These are phyloP conservation scores for Alternaria alternata DNA, from an alignment of 2,329 filamentous ascomycete species.

Conservation along the genomic window DNA sequence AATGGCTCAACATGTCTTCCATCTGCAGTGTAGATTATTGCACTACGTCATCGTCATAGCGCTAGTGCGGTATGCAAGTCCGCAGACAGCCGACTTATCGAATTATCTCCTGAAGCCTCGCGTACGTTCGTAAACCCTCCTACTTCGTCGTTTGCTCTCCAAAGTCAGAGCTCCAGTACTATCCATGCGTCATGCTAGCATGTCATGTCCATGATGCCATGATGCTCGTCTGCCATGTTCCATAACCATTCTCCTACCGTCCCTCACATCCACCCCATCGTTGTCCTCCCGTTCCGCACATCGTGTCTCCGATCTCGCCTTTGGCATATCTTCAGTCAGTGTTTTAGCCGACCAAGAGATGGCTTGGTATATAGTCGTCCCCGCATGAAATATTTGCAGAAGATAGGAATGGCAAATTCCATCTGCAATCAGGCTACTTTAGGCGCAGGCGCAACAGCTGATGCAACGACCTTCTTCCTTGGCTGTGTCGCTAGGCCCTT, in stretches of 20 bases:
- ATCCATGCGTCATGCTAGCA: too few species aligned
- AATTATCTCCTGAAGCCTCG: too few species aligned
- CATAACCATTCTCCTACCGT: too few species aligned
- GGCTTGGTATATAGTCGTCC: conserved; percentile 3
- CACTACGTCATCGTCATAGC: conserved; percentile 25
- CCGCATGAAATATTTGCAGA: not conserved
- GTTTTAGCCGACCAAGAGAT: conserved; percentile 1
- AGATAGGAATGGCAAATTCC: conserved; percentile 20
- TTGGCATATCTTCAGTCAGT: not conserved
- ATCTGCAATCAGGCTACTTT: conserved; percentile 32
- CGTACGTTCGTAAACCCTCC: not conserved
- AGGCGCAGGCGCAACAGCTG: conserved; percentile 11
- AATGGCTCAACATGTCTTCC: not conserved
- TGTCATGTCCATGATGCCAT: not conserved
- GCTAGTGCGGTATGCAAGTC: conserved; percentile 2
- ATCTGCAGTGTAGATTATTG: conserved; percentile 1
- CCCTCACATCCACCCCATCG: not conserved
- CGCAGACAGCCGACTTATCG: not conserved
- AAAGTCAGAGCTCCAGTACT: too few species aligned
- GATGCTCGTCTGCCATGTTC: too few species aligned
- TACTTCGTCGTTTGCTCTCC: not conserved
- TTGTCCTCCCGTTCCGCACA: not conserved
- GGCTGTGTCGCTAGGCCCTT: conserved; percentile 49
- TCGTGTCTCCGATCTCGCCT: not conserved
- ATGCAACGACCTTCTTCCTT: conserved; percentile 30